phyloP scores from a whole-genome alignment of 106 monocot genomes.

The Acorus calamus region DNA sequence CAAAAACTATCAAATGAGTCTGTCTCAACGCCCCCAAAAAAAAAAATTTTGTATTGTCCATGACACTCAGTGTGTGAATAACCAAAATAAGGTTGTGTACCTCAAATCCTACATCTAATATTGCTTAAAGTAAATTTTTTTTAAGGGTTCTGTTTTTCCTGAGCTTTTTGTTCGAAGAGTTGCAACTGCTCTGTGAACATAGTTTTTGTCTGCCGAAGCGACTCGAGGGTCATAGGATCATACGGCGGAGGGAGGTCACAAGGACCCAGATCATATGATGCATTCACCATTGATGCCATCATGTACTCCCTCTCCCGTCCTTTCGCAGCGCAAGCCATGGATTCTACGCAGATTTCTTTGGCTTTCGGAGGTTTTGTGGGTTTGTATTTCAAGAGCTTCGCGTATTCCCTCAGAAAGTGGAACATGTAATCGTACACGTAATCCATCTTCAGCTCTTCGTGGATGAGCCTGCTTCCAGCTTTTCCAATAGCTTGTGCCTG shows the following conservation, averaged over 20 bases:
- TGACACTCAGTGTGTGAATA: too few relatives aligned
- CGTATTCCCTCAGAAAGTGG: conserved; percentile 52
- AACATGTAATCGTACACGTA: conserved; percentile 73
- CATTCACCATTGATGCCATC: conserved; percentile 38
- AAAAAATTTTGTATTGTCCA: too few relatives aligned
- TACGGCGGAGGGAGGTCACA: conserved; percentile 41
- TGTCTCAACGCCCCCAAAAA: too few relatives aligned
- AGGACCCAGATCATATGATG: conserved; percentile 1
- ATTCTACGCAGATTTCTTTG: conserved; percentile 34
- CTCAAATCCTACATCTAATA: too few relatives aligned
- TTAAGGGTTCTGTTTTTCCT: too few relatives aligned
- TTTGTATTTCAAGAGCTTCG: conserved; percentile 46
- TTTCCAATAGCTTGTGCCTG: too few relatives aligned
- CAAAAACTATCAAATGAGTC: too few relatives aligned
- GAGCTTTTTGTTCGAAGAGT: too few relatives aligned
- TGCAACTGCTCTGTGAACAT: too few relatives aligned
- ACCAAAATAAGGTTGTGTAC: too few relatives aligned
- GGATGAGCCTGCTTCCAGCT: conserved; percentile 41
- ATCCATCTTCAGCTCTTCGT: conserved; percentile 45
- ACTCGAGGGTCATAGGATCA: conserved; percentile 16
- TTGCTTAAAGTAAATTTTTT: too few relatives aligned
- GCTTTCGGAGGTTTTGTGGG: conserved; percentile 29
- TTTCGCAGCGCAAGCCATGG: conserved; percentile 30
- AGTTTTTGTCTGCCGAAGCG: conserved; percentile 13
- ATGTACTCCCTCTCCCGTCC: conserved; percentile 29